Conservation (phyloP, 1,284 basidiomycete genomes). For the Cutaneotrichosporon sp. region DNA sequence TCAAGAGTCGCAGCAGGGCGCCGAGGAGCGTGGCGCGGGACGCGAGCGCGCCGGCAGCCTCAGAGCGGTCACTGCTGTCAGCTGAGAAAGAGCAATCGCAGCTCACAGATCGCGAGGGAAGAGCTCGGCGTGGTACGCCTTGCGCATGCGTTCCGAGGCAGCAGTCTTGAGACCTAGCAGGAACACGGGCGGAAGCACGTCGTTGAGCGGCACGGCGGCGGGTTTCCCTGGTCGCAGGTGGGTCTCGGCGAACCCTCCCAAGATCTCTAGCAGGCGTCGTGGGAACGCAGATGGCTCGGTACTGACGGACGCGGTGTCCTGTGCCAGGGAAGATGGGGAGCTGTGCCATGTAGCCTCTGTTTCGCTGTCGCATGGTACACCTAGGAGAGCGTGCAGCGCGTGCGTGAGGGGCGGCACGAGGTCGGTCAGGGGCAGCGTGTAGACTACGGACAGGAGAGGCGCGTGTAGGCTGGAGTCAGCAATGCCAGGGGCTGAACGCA, state of each 20-base stretch:
- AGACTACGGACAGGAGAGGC: conserved; percentile 30
- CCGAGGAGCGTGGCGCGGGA: conserved; percentile 66
- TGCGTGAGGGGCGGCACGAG: conserved; percentile 36
- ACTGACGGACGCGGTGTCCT: no score
- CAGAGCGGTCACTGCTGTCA: conserved; percentile 59
- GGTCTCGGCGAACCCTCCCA: conserved; percentile 26
- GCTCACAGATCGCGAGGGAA: conserved; percentile 66
- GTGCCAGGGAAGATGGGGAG: background rate
- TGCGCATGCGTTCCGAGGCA: conserved; percentile 57
- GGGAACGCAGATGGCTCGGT: conserved; percentile 14
- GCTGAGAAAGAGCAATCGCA: no score
- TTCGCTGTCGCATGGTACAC: conserved; percentile 30
- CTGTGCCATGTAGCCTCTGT: conserved; percentile 33
- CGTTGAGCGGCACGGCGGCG: conserved; percentile 57
- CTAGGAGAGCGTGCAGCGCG: conserved; percentile 36
- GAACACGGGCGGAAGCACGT: conserved; percentile 66
- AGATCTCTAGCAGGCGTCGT: conserved; percentile 22
- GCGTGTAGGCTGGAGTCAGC: conserved; percentile 20
- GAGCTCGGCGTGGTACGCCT: conserved; percentile 59
- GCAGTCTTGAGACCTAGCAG: conserved; percentile 67
- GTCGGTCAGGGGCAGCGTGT: conserved; percentile 25
- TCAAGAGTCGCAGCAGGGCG: conserved; percentile 68
- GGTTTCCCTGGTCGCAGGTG: conserved; percentile 24
- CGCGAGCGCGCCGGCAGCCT: conserved; percentile 58
- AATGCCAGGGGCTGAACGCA: conserved; percentile 15